Conservation (phyloP, 2,329 filamentous ascomycete genomes). For the Lachnellula subtilissima region DNA sequence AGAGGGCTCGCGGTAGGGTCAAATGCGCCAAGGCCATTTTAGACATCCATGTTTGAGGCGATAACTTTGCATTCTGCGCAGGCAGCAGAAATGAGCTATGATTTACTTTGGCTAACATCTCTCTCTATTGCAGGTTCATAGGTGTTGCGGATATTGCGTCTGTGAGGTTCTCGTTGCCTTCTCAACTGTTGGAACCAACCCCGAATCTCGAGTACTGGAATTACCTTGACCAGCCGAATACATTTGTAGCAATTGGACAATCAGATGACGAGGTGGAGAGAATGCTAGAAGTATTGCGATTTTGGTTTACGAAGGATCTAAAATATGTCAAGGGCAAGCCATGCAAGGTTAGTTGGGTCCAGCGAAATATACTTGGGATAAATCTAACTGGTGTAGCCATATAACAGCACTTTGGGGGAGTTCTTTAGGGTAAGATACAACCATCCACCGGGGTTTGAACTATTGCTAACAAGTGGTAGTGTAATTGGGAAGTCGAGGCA, state of each 20-base stretch:
- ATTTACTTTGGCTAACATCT: background rate
- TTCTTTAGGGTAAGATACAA: conserved; percentile 76
- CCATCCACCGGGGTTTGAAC: background rate
- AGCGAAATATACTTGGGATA: background rate
- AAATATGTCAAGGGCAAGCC: conserved; percentile 99
- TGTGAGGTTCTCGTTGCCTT: conserved; percentile 92
- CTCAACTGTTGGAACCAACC: conserved; percentile 90
- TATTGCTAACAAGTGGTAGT: conserved; percentile 45
- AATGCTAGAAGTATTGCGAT: conserved; percentile 89
- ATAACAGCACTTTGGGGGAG: conserved; percentile 94
- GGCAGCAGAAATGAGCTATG: conserved; percentile 8
- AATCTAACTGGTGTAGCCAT: conserved; percentile 48
- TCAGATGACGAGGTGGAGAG: conserved; percentile 87
- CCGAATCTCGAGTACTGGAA: conserved; percentile 99
- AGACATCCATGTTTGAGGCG: background rate
- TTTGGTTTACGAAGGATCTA: conserved; percentile 98
- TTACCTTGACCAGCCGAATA: conserved; percentile 91
- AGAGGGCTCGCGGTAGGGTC: background rate
- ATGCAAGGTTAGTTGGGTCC: conserved; percentile 56
- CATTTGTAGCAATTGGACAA: conserved; percentile 77
- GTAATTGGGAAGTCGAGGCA: conserved; percentile 91
- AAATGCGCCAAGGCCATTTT: background rate
- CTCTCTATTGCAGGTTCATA: conserved; percentile 64
- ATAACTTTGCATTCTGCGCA: conserved; percentile 3
- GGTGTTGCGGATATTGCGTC: conserved; percentile 93